These are phyloP conservation scores for Trametes pubescens DNA, from an alignment of 1,284 basidiomycete species.

Conservation along the genomic window DNA sequence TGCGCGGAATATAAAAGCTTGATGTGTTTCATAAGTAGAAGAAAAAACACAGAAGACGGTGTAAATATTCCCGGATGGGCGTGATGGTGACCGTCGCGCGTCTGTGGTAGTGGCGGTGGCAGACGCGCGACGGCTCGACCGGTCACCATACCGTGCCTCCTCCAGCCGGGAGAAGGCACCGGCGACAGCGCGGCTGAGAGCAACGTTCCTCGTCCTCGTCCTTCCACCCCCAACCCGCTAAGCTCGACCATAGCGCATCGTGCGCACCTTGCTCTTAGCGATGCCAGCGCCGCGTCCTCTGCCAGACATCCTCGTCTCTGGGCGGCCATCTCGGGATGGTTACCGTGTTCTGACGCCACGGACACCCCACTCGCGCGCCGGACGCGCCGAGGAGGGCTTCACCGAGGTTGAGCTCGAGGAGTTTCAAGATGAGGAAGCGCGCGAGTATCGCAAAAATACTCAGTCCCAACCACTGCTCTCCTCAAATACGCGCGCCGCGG, in stretches of 20 bases:
- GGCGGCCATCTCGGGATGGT: constrained; percentile 43
- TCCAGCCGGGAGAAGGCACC: background rate
- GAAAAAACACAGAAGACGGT: no score
- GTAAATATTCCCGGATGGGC: background rate
- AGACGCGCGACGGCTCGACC: constrained; percentile 8
- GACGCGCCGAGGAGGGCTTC: constrained; percentile 62
- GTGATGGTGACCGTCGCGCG: constrained; percentile 18
- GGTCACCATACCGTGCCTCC: background rate
- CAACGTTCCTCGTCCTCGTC: background rate
- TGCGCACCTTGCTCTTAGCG: background rate
- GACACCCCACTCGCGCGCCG: constrained; percentile 68
- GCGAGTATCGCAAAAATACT: constrained; percentile 44
- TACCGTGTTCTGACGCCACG: constrained; percentile 61
- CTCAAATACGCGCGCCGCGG: constrained; percentile 51
- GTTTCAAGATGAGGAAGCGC: constrained; percentile 51
- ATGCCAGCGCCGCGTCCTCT: constrained; percentile 28
- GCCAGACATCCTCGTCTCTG: constrained; percentile 40
- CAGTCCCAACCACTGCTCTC: constrained; percentile 59
- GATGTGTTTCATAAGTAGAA: no score
- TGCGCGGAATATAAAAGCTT: no score
- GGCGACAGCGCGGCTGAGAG: background rate
- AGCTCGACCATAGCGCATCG: background rate
- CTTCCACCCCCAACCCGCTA: background rate
- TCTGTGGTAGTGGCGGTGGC: constrained; percentile 4
- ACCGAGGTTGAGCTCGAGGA: constrained; percentile 54